Conservation (phyloP, 2,329 filamentous ascomycete species). For the Penicillium expansum region DNA sequence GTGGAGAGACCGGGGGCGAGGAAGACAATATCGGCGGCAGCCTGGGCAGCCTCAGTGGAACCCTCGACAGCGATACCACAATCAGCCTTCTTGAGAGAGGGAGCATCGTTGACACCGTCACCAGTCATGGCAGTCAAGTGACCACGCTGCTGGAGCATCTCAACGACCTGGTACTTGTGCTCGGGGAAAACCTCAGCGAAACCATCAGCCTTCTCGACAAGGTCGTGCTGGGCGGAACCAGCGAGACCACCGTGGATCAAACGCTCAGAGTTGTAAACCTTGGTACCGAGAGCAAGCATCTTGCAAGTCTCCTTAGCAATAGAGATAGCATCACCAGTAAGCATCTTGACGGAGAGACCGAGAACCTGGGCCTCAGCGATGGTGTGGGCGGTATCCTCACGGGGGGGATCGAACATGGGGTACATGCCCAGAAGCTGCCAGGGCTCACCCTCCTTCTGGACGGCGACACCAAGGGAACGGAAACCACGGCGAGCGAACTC, state of each 20-base stretch:
- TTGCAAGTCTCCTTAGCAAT: slow-evolving; percentile 81
- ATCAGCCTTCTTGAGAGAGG: slow-evolving; percentile 71
- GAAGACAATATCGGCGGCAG: slow-evolving; percentile 72
- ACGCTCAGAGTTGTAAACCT: slow-evolving; percentile 77
- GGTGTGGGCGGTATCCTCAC: slow-evolving; percentile 75
- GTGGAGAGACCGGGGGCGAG: slow-evolving; percentile 69
- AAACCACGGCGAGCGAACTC: slow-evolving; percentile 78
- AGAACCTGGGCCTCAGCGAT: slow-evolving; percentile 74
- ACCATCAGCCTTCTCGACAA: slow-evolving; percentile 71
- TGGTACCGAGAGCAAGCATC: slow-evolving; percentile 74
- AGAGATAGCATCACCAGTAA: slow-evolving; percentile 76
- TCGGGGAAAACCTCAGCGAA: slow-evolving; percentile 73
- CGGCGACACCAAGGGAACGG: slow-evolving; percentile 74
- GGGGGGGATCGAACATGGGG: slow-evolving; percentile 77
- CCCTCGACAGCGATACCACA: slow-evolving; percentile 73
- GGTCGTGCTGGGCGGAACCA: slow-evolving; percentile 70
- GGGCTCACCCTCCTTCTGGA: slow-evolving; percentile 71
- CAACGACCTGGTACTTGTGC: slow-evolving; percentile 74
- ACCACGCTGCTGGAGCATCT: slow-evolving; percentile 71
- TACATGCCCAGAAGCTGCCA: slow-evolving; percentile 74
- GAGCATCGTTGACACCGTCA: slow-evolving; percentile 73
- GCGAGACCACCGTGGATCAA: slow-evolving; percentile 73
- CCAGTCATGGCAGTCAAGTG: slow-evolving; percentile 74
- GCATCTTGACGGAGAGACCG: slow-evolving; percentile 76
- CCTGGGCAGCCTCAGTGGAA: slow-evolving; percentile 69